Conservation (phyloP, 352 stramenopile genomes). For the Phytophthora uliginosa region DNA sequence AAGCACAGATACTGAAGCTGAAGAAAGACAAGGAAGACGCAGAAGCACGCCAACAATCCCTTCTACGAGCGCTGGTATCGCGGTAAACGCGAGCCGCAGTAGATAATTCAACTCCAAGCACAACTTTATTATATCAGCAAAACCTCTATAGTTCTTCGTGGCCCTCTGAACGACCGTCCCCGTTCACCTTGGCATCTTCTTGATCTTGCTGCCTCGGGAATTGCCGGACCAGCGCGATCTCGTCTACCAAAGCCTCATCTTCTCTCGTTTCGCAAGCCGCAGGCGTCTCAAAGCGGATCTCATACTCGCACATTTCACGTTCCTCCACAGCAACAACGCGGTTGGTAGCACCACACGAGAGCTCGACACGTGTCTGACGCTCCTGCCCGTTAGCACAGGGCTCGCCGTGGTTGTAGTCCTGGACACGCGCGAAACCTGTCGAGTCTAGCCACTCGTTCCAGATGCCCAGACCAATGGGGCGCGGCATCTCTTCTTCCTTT, state of each 20-base stretch:
- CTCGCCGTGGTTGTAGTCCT: slow-evolving; percentile 85
- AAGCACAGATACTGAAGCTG: slow-evolving; percentile 27
- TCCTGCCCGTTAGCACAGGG: slow-evolving; percentile 89
- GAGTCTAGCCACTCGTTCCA: slow-evolving; percentile 76
- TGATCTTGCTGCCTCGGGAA: slow-evolving; percentile 11
- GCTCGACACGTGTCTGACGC: slow-evolving; percentile 72
- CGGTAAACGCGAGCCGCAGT: background rate
- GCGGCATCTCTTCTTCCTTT: slow-evolving; percentile 38
- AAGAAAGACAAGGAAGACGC: slow-evolving; percentile 18
- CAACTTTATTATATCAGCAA: slow-evolving; percentile 25
- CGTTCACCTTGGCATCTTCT: background rate
- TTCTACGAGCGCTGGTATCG: slow-evolving; percentile 24
- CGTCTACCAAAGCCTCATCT: slow-evolving; percentile 25
- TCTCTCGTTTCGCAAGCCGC: slow-evolving; percentile 55
- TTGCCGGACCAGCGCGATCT: slow-evolving; percentile 26
- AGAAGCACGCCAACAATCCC: slow-evolving; percentile 14
- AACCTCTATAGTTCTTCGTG: slow-evolving; percentile 42
- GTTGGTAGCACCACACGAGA: slow-evolving; percentile 83
- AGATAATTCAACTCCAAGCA: slow-evolving; percentile 13
- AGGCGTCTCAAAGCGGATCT: slow-evolving; percentile 81
- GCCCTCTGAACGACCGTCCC: background rate
- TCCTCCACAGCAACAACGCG: slow-evolving; percentile 91
- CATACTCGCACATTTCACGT: slow-evolving; percentile 93
- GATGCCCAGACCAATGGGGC: slow-evolving; percentile 56
- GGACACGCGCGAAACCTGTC: slow-evolving; percentile 32